Evolutionary conservation across 2,329 filamentous ascomycete species (phyloP).

Genomic region (Microdochium bolleyi): DNA sequence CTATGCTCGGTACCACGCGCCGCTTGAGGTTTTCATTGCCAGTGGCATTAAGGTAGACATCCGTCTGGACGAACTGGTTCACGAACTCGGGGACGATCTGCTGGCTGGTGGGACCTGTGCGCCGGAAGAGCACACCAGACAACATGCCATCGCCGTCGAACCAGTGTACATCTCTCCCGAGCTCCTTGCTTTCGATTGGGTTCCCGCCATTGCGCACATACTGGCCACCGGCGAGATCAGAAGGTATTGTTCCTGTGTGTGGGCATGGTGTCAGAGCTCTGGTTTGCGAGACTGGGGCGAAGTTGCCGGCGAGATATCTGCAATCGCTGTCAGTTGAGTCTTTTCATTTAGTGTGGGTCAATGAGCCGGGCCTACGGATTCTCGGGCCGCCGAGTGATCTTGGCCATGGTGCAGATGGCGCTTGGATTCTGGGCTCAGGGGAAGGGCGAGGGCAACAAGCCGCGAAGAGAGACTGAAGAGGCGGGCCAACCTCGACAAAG

Average conservation of each 20-base stretch:
- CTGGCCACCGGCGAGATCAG: slow-evolving; percentile 59
- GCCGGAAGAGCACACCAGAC: slow-evolving; percentile 54
- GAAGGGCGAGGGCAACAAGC: background rate
- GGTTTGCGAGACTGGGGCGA: slow-evolving; percentile 54
- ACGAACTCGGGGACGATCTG: slow-evolving; percentile 54
- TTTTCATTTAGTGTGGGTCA: background rate
- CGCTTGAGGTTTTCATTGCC: slow-evolving; percentile 35
- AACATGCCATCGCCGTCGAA: slow-evolving; percentile 74
- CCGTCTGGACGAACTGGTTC: slow-evolving; percentile 62
- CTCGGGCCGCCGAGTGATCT: background rate
- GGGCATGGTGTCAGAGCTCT: slow-evolving; percentile 47
- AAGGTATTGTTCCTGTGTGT: slow-evolving; percentile 50
- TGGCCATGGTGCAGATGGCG: background rate
- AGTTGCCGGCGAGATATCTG: slow-evolving; percentile 60
- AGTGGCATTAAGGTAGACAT: slow-evolving; percentile 50
- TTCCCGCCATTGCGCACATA: slow-evolving; percentile 69
- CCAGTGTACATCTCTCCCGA: slow-evolving; percentile 60
- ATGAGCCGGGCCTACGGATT: background rate
- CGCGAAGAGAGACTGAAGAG: background rate
- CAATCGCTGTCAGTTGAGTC: background rate
- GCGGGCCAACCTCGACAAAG: background rate
- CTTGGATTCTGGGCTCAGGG: background rate
- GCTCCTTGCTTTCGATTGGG: slow-evolving; percentile 52
- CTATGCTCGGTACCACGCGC: slow-evolving; percentile 60
- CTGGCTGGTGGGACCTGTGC: slow-evolving; percentile 22